Conservation (phyloP, 2,329 filamentous ascomycete species). For the Hypoxylon sp. region DNA sequence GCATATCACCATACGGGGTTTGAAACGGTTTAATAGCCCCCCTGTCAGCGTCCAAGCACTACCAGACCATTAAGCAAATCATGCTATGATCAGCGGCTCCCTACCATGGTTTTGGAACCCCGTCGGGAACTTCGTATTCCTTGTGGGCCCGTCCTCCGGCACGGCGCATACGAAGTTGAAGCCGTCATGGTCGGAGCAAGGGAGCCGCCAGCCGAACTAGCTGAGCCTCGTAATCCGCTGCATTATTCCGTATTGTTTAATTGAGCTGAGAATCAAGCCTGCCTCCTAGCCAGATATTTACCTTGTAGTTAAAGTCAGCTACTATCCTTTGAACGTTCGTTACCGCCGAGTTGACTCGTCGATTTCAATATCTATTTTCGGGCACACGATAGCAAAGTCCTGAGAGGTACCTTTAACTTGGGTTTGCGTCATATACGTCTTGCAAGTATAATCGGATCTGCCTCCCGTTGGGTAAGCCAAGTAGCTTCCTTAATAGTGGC, state of each 20-base stretch:
- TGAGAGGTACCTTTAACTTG: background rate
- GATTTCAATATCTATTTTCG: background rate
- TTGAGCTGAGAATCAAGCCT: constrained; percentile 3
- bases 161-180: constrained; percentile 34
- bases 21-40: constrained; percentile 22
- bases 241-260: constrained; percentile 23
- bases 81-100: constrained; percentile 33
- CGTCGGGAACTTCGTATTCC: constrained; percentile 32
- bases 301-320: background rate
- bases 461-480: constrained; percentile 4
- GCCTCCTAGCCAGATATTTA: no score
- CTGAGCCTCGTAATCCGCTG: constrained; percentile 10
- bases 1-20: background rate
- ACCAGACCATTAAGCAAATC: constrained; percentile 33
- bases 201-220: constrained; percentile 9
- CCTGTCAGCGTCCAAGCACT: constrained; percentile 17
- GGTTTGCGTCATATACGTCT: constrained; percentile 1
- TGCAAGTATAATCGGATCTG: background rate
- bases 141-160: constrained; percentile 30
- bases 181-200: constrained; percentile 23
- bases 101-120: constrained; percentile 31
- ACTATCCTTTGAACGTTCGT: background rate
- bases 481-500: background rate
- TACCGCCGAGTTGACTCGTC: background rate
- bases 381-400: constrained; percentile 4